Base-by-base conservation (phyloP, 208 protist genomes). In the Leishmania turanica region DNA sequence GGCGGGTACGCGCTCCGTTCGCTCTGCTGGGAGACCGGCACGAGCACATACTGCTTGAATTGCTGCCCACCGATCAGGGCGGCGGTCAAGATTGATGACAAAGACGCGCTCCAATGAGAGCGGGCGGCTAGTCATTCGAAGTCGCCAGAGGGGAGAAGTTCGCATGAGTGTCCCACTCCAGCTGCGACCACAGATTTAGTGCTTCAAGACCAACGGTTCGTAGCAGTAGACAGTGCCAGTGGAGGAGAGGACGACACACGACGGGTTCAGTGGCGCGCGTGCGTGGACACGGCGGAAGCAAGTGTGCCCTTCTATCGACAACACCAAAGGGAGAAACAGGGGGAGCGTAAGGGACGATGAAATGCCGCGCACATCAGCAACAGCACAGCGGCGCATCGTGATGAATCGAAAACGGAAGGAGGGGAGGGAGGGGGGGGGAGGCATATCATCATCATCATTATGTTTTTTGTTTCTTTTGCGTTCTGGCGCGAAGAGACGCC, bases 51-150 rank as follows among this genome's bases (percentile, higher is more conserved):
- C 75, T 66, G 78, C 80, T 1, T 40, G 45, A 53, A 82, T 72
- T 27, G 78, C 77, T 21, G 51, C 37, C 90, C 90, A 95, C 8
- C 94, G 87, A 65, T 97, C 92, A 8, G 87, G 85, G 4, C 94
- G 91, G 47, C 89, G 84, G 66, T 90, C 85, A 0, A 97, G 82
- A 75, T 97, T 97, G 66, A 97, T 95, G 69, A 95, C 88, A 70
- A 91, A 90, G 31, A 94, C 71, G 51, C 75, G 45, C 42, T 75
- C 73, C 40, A 90, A 81, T 34, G 80, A 72, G 56, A 80, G 79
- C 45, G 68, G 27, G 27, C 45, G 24, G 24, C 42, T 73, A 13
- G 21, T 21, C 45, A 40, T 31, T 45, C 62, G 31, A 64, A 62
- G 27, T 45, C 71, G 71, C 49, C 47, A n/a, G 51, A 62, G 71